Evolutionary conservation across 345 rosid genomes (phyloP), one percentile per base, ranked within the genome.

Genomic region (Populus tremula): DNA sequence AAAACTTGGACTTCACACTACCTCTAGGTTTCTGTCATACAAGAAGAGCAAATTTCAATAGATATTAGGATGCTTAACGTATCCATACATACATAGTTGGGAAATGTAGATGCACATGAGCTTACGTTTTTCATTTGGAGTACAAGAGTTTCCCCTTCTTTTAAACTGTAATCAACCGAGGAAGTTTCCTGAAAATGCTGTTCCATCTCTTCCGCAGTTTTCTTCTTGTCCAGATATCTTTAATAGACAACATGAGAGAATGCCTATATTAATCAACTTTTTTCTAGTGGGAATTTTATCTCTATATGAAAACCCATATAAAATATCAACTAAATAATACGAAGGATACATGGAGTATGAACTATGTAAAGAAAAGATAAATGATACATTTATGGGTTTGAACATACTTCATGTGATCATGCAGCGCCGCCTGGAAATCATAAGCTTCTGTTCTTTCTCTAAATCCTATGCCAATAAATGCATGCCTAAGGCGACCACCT

Each of bases 381-480:
- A 81, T 39, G 29, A 25, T 74, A 39, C 43, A 59, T 69, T 8
- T 73, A 53, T 11, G 29, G 20, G 47, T n/a, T 13, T 67, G 67
- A 68, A 33, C 45, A 70, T 94, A 96, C 99, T 94, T 94, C 90
- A 94, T 85, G 72, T 96, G 99, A 84, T 96, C 99, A 81, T 96
- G 98, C 72, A 96, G 80, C 59, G 98, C 99, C 33, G 98, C 98
- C 85, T 96, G 99, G 82, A 96, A 94, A 84, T 96, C 98, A 78
- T 96, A 96, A 25, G 99, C 99, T 84, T 96, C 90, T 41, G 97
- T 90, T 86, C 99, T 94, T 87, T 96, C 99, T 65, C 99, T 90
- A 84, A 96, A 96, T 76, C 99, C 99, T 21, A 96, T 63, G 76
- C 99, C 99, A 74, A 96, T 85, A 84, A 96, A 96, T 77, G 99